Conservation (phyloP, 345 rosid genomes). For the Noccaea bulbosa region DNA sequence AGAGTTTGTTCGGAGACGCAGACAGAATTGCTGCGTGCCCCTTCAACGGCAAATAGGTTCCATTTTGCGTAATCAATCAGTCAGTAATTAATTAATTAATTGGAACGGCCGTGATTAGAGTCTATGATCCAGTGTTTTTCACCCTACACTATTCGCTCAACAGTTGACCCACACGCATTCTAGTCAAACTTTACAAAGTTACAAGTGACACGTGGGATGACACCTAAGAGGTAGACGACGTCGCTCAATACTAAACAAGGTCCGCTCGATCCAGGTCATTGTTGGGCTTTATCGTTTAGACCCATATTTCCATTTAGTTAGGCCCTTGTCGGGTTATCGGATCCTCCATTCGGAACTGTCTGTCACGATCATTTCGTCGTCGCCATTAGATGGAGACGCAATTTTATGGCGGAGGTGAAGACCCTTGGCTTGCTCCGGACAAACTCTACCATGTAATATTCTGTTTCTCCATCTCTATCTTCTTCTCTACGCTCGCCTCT, state of each 20-base stretch:
- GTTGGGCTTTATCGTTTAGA: not conserved
- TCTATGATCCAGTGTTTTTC: not conserved
- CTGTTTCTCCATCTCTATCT: slow-evolving; percentile 65
- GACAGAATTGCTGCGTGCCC: slow-evolving; percentile 49
- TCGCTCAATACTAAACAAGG: not conserved
- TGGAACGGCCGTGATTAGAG: not conserved
- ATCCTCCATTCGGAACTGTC: not conserved
- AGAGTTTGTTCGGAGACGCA: slow-evolving; percentile 49
- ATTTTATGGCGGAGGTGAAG: slow-evolving; percentile 40
- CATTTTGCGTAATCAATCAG: slow-evolving; percentile 41
- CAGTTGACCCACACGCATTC: not conserved
- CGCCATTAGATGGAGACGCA: slow-evolving; percentile 21
- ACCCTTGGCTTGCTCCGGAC: slow-evolving; percentile 88
- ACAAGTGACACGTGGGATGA: not conserved
- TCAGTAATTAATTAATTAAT: slow-evolving; percentile 12
- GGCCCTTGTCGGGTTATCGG: not conserved
- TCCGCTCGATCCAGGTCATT: not conserved
- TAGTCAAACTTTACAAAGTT: not conserved
- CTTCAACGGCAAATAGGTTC: slow-evolving; percentile 39
- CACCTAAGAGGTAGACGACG: not conserved
- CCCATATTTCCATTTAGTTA: not conserved
- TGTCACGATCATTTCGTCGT: not conserved
- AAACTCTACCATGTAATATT: slow-evolving; percentile 85
- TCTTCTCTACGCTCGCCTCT: slow-evolving; percentile 67
- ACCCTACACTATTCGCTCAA: not conserved